A percentile compares a stretch with the other conserved stretches of the same genome.
These are phyloP conservation scores for Ganoderma resinaceum DNA, from an alignment of 1,284 basidiomycete species.

Conservation along the genomic window DNA sequence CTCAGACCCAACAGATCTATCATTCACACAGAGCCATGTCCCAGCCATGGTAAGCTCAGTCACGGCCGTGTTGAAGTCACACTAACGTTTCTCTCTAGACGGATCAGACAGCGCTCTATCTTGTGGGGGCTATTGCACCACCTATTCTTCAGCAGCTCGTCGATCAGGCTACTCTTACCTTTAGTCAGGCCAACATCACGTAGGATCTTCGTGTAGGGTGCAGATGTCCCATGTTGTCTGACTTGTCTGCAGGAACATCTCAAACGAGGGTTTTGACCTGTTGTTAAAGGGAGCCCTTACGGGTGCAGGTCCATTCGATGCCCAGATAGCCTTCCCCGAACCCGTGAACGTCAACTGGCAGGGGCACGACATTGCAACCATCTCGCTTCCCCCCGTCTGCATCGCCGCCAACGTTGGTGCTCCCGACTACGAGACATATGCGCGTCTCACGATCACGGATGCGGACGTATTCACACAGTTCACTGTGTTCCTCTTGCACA, in stretches of 20 bases:
- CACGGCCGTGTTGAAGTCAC: background rate
- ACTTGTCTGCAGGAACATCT: conserved; percentile 50
- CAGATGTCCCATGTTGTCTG: conserved; percentile 23
- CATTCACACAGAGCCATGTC: conserved; percentile 69
- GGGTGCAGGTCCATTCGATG: conserved; percentile 70
- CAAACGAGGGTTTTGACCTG: conserved; percentile 68
- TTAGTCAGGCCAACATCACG: conserved; percentile 71
- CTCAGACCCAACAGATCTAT: conserved; percentile 61
- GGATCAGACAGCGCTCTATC: conserved; percentile 68
- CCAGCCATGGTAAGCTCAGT: conserved; percentile 55
- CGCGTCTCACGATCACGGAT: conserved; percentile 62
- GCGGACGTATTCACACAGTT: conserved; percentile 65
- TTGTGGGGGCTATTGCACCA: conserved; percentile 72
- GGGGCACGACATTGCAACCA: conserved; percentile 68
- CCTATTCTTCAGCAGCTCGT: conserved; percentile 78
- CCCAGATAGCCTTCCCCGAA: conserved; percentile 64
- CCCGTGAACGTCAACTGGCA: conserved; percentile 71
- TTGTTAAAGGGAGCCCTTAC: conserved; percentile 64
- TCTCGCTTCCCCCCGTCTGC: conserved; percentile 68
- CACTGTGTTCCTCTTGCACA: conserved; percentile 71
- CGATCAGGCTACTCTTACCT: conserved; percentile 60
- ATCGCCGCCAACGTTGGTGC: conserved; percentile 74
- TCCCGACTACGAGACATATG: conserved; percentile 64
- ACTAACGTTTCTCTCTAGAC: conserved; percentile 46
- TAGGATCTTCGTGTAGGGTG: conserved; percentile 38